Evolutionary conservation across 2,329 filamentous ascomycete genomes (phyloP), one percentile per base, ranked within the genome.

Genomic region (Penicillium nordicum): DNA sequence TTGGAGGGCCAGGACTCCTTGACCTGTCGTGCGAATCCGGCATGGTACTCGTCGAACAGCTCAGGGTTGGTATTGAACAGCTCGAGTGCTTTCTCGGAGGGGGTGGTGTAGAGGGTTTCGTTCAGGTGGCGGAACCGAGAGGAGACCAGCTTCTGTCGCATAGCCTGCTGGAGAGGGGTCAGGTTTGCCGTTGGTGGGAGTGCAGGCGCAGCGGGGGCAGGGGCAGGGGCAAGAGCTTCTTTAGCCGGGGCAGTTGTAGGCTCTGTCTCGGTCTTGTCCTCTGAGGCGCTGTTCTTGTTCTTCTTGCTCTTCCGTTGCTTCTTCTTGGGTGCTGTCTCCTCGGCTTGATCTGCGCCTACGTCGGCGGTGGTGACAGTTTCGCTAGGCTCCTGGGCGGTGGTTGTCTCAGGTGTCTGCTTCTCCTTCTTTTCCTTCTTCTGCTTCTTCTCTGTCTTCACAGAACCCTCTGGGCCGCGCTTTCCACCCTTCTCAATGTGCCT

Each of bases 111-210:
- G 14, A 99, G 86, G 0, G 91, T 93, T 78, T 99, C 89, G 74
- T 99, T 99, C 59, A 99, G 86, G 75, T 97, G 92, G 62, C 94
- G 91, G 83, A 99, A 99, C 57, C 94, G 92, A 1, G 94, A 92
- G 10, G 92, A 95, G 60, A 96, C 83, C 61, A 99, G 86, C 79
- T 99, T 99, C 70, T 92, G 88, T 59, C 90, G 88, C 94, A 99
- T 99, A 4, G 90, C 87, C 53, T 88, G 86, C 80, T 99, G 94
- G 55, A 99, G 86, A 4, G 94, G 92, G 0, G 94, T 99, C 68
- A 99, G 84, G 65, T 89, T 90, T 21, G 79, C 71, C 16, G 76
- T 74, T 36, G 76, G 67, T 27, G 78, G 74, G 38, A 79, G 74
- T 8, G 71, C 64, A 38, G 59, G 25, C 14, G 55, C 36, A 18